Percentiles rank a stretch among this genome's conserved stretches.
Evolutionary conservation across 176 grass and related monocot genomes (phyloP).

Genomic region (Eragrostis curvula): DNA sequence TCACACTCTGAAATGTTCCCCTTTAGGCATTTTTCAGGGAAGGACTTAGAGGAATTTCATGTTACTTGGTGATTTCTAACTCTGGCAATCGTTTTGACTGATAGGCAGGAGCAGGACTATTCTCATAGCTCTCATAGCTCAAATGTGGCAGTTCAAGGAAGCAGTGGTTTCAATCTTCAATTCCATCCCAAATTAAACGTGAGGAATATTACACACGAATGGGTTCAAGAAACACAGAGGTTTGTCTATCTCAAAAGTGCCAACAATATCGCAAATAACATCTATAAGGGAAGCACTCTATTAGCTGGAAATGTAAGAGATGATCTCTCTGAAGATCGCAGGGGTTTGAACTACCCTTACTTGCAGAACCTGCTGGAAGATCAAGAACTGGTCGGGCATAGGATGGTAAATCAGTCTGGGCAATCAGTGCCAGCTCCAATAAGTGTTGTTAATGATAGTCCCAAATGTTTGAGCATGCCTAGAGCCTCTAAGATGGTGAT

Average conservation of each 20-base stretch:
- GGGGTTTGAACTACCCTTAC: no score
- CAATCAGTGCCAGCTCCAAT: conserved; percentile 19
- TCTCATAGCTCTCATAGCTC: conserved; percentile 50
- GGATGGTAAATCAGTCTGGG: conserved; percentile 22
- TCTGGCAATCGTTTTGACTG: conserved; percentile 19
- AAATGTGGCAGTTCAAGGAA: conserved; percentile 30
- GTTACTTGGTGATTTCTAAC: conserved; percentile 23
- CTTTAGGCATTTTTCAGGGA: no score
- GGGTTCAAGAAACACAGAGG: conserved; percentile 36
- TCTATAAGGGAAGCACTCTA: conserved; percentile 29
- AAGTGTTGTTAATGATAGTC: conserved; percentile 23
- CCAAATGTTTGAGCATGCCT: conserved; percentile 5
- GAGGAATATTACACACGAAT: conserved; percentile 34
- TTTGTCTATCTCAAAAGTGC: conserved; percentile 23
- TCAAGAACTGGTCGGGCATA: conserved; percentile 21
- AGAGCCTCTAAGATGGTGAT: conserved; percentile 25
- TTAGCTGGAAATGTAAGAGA: conserved; percentile 29
- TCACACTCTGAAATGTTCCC: no score
- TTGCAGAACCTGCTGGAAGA: no score
- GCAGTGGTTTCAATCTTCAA: background rate
- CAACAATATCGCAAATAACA: conserved; percentile 32
- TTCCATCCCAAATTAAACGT: conserved; percentile 36
- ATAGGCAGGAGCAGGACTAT: conserved; percentile 52
- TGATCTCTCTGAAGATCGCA: conserved; percentile 26
- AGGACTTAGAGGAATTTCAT: no score